Evolutionary conservation across 176 grass and related monocot genomes (phyloP).

Genomic region (Elymus sibiricus): DNA sequence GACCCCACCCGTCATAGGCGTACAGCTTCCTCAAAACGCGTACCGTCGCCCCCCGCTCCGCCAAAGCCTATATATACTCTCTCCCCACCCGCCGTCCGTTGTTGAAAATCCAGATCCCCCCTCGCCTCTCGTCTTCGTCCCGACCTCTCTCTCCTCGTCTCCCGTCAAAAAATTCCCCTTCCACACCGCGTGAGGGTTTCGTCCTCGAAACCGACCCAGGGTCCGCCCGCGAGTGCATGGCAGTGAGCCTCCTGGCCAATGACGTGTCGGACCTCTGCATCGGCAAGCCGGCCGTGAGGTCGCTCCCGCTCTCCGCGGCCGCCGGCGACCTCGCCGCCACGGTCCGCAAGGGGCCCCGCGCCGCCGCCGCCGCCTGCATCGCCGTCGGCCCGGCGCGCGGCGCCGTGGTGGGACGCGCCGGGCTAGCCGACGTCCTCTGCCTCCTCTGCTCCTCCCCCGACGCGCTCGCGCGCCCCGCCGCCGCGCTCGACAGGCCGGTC

Average conservation of each 20-base stretch:
- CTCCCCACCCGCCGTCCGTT: background rate
- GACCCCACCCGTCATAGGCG: background rate
- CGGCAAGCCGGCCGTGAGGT: conserved; percentile 87
- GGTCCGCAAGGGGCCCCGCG: conserved; percentile 45
- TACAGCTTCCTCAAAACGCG: accelerated
- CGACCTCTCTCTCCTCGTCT: background rate
- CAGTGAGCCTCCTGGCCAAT: conserved; percentile 70
- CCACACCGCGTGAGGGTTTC: conserved; percentile 15
- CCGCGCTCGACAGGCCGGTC: conserved; percentile 40
- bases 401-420: conserved; percentile 36
- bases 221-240: conserved; percentile 67
- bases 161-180: background rate
- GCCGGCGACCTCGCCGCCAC: conserved; percentile 57
- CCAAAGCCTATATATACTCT: conserved; percentile 31
- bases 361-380: conserved; percentile 31
- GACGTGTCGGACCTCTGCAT: conserved; percentile 96
- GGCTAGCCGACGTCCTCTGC: conserved; percentile 70
- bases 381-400: conserved; percentile 20
- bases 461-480: conserved; percentile 38
- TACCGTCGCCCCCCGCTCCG: background rate
- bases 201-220: conserved; percentile 41
- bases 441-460: conserved; percentile 54
- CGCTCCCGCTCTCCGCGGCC: conserved; percentile 62
- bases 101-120: background rate
- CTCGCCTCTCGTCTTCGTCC: background rate